phyloP scores from a whole-genome alignment of 164 flowering plant species.

The Magnolia sinica region DNA sequence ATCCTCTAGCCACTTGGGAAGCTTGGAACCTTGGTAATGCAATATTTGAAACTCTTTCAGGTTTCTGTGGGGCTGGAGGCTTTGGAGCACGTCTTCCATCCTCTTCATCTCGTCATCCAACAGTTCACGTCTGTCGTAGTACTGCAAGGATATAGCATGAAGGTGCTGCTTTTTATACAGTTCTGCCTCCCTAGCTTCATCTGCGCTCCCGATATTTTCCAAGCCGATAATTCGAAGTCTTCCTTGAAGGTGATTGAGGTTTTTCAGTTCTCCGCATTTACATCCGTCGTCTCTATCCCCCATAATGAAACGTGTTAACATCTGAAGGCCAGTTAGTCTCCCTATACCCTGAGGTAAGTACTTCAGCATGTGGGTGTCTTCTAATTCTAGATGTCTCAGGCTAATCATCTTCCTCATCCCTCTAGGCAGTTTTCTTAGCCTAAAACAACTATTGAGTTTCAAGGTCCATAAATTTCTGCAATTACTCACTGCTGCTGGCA shows the following conservation, averaged over 20 bases:
- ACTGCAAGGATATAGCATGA: not conserved
- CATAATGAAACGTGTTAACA: not conserved
- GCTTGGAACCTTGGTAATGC: too few relatives aligned
- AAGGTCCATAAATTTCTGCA: slow-evolving; percentile 17
- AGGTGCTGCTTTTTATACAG: not conserved
- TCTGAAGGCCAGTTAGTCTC: not conserved
- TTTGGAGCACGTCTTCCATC: too few relatives aligned
- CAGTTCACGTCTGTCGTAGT: not conserved
- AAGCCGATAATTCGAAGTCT: not conserved
- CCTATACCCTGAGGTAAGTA: slow-evolving; percentile 1
- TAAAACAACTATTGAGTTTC: not conserved
- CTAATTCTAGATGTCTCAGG: slow-evolving; percentile 8
- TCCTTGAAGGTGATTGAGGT: not conserved
- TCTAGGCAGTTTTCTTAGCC: not conserved
- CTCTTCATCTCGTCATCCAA: too few relatives aligned
- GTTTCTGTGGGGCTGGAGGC: too few relatives aligned
- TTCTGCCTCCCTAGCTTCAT: not conserved
- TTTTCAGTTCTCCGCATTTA: not conserved
- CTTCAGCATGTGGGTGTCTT: not conserved
- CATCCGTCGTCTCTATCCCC: not conserved
- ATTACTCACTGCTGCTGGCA: slow-evolving; percentile 17
- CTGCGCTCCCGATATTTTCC: not conserved
- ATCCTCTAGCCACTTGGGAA: not conserved
- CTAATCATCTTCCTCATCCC: not conserved
- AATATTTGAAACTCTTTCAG: too few relatives aligned